Evolutionary conservation across 2,329 filamentous ascomycete genomes (phyloP).

Genomic region (Plectosphaerella plurivora): DNA sequence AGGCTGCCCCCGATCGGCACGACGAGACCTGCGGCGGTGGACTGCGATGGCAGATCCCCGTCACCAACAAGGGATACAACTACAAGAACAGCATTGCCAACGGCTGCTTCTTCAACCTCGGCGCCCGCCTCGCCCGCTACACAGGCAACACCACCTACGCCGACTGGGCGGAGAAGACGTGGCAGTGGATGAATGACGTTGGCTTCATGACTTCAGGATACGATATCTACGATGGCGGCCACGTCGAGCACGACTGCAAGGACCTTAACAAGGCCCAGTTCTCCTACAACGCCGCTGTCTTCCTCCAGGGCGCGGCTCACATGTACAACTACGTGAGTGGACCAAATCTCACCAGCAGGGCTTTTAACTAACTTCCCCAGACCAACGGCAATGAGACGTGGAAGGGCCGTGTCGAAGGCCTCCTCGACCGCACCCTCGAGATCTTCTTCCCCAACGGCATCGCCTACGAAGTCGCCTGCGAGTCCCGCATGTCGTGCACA

Average conservation of each 20-base stretch:
- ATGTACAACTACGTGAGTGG: slow-evolving; percentile 56
- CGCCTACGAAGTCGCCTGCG: slow-evolving; percentile 59
- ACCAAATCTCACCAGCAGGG: neutral
- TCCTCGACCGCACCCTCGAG: slow-evolving; percentile 29
- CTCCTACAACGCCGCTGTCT: slow-evolving; percentile 57
- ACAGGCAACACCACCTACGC: slow-evolving; percentile 63
- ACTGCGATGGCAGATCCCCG: slow-evolving; percentile 73
- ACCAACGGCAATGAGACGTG: slow-evolving; percentile 46
- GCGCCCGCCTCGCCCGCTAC: slow-evolving; percentile 67
- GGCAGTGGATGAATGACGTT: slow-evolving; percentile 54
- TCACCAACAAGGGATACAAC: slow-evolving; percentile 69
- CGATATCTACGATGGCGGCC: slow-evolving; percentile 56
- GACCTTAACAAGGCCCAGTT: slow-evolving; percentile 52
- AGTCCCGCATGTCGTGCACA: slow-evolving; percentile 49
- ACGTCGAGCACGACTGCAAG: slow-evolving; percentile 48
- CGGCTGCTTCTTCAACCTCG: slow-evolving; percentile 60
- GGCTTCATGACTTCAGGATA: slow-evolving; percentile 57
- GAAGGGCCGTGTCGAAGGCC: slow-evolving; percentile 40
- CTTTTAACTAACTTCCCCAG: slow-evolving; percentile 17
- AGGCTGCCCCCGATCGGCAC: slow-evolving; percentile 58
- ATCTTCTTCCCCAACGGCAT: slow-evolving; percentile 52
- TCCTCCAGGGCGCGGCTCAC: slow-evolving; percentile 53
- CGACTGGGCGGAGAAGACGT: slow-evolving; percentile 56
- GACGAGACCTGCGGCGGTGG: slow-evolving; percentile 62
- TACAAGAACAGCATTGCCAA: slow-evolving; percentile 69